A percentile compares a stretch with the other conserved stretches of the same genome.
Conservation (phyloP, 2,329 filamentous ascomycete genomes). For the Periconia macrospinosa region DNA sequence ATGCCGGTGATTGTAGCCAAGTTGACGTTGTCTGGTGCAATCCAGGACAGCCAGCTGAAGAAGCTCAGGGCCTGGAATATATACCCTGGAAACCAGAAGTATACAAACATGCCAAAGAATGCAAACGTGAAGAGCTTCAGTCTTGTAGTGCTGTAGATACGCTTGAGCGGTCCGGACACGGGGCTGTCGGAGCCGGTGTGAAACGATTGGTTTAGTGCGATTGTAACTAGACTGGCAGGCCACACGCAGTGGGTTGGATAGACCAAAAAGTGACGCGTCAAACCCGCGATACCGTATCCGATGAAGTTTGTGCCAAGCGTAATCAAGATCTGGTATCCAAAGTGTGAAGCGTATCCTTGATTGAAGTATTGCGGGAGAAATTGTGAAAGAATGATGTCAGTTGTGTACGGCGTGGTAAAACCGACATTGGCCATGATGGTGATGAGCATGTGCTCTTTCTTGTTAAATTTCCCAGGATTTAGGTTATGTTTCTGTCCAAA, state of each 20-base stretch:
- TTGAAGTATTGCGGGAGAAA: constrained; percentile 72
- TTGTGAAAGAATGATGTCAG: constrained; percentile 73
- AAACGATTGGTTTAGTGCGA: constrained; percentile 26
- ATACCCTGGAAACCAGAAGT: constrained; percentile 32
- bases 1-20: constrained; percentile 2
- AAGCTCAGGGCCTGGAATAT: constrained; percentile 8
- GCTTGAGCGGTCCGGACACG: constrained; percentile 11
- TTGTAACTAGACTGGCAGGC: constrained; percentile 23
- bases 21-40: constrained; percentile 4
- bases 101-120: constrained; percentile 21
- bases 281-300: constrained; percentile 28
- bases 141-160: neutral
- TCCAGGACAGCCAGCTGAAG: neutral
- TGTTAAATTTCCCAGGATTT: constrained; percentile 62
- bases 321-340: constrained; percentile 22
- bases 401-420: constrained; percentile 64
- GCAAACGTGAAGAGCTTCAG: constrained; percentile 26
- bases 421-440: constrained; percentile 67
- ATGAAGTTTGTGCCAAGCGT: constrained; percentile 18
- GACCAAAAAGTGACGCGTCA: constrained; percentile 22
- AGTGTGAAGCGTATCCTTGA: constrained; percentile 13
- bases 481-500: constrained; percentile 60
- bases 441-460: constrained; percentile 64
- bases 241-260: constrained; percentile 30
- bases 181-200: constrained; percentile 26